Base-by-base conservation (phyloP, 129 eudicot genomes). In the Centaurea solstitialis region DNA sequence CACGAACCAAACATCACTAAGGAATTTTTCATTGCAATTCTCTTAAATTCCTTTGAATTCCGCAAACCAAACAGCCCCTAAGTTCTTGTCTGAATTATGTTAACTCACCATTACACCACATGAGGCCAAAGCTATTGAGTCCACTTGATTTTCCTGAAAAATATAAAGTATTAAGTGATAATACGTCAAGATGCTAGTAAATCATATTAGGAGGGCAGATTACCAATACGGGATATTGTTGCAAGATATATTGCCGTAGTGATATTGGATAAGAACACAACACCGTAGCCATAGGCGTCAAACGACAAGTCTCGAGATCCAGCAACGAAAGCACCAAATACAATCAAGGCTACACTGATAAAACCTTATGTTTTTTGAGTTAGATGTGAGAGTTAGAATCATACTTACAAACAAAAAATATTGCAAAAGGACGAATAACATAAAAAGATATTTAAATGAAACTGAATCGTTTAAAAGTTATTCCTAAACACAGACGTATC, bases 231-330 rank as follows among this genome's bases (percentile, higher is more conserved):
- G 62, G 99, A 90, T 67, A 95, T 95, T 50, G 94, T 93, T 72
- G 99, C 99, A 65, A 95, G 98, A 86, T 95, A 95, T 83, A 95
- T 86, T 38, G 99, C 99, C 23, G 99, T 95, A 15, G 97, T 91
- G 72, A 95, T 86, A 84, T 95, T 95, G 78, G 99, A 80, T 59
- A 92, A 41, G 79, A 95, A 93, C 45, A 95, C 99, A 80, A 95
- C 86, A 20, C 80, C 82, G 75, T 95, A 95, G 75, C 99, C 95
- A 78, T 95, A 93, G 18, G 90, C 78, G 74, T 95, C 99, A 88
- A 93, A 95, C 22, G 99, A 95, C 70, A 95, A 73, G 87, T 95
- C 99, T 75, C 98, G 93, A 41, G 99, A 88, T 83, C 99, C 99
- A 59, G 99, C 99, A 81, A 95, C 80, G 70, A 95, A 88, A 26